These are phyloP conservation scores for Kingdonia uniflora DNA, from an alignment of 164 flowering plant genomes.

Conservation along the genomic window DNA sequence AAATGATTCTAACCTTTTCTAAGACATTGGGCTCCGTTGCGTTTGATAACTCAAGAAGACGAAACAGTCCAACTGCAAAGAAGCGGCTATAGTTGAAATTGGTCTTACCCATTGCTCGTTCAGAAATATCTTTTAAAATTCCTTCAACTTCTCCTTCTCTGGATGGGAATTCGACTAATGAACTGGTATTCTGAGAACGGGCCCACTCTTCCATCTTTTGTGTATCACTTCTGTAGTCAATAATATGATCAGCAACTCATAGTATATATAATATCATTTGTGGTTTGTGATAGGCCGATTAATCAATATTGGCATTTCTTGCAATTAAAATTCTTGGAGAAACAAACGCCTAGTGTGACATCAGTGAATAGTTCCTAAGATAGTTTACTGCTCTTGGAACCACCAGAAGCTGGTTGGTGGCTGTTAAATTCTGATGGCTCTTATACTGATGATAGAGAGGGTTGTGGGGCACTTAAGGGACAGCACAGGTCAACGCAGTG, in stretches of 20 bases:
- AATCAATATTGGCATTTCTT: no score
- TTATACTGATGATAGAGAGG: no score
- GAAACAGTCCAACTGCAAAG: slow-evolving; percentile 92
- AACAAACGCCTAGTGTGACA: no score
- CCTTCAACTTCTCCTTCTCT: slow-evolving; percentile 86
- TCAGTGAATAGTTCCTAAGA: no score
- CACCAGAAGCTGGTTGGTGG: no score
- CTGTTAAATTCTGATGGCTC: no score
- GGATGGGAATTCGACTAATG: slow-evolving; percentile 69
- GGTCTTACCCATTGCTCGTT: slow-evolving; percentile 60
- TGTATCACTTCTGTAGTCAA: slow-evolving; percentile 60
- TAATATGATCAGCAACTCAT: slow-evolving; percentile 7
- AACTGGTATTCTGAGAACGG: slow-evolving; percentile 48
- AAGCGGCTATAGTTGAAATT: slow-evolving; percentile 90
- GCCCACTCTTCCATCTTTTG: slow-evolving; percentile 94
- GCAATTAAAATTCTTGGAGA: no score
- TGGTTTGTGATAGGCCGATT: no score
- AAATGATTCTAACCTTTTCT: slow-evolving; percentile 59
- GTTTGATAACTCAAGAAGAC: slow-evolving; percentile 85
- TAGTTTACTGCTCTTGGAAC: no score
- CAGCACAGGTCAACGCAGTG: no score
- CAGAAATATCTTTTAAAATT: slow-evolving; percentile 68
- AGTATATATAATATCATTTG: no score
- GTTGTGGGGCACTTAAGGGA: no score
- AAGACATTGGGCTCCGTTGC: slow-evolving; percentile 71